Percentiles rank a stretch among this genome's conserved stretches.
These are phyloP conservation scores for Hapsidospora chrysogenum DNA, from an alignment of 495 filamentous ascomycete species.

Conservation along the genomic window DNA sequence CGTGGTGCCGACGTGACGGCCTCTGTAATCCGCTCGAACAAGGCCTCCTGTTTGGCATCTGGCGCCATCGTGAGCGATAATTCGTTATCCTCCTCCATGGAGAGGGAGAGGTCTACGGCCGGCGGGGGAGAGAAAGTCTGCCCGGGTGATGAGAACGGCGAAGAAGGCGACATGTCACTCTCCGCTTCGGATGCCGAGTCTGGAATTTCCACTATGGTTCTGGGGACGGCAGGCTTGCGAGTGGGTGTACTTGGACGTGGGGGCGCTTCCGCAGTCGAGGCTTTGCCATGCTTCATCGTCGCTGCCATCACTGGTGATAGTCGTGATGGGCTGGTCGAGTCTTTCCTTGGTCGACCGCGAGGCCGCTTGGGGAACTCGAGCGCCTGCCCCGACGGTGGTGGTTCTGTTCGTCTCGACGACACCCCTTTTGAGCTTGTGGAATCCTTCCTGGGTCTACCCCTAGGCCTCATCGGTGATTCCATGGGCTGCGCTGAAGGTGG, in stretches of 20 bases:
- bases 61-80: constrained; percentile 17
- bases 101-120: constrained; percentile 11
- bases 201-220: constrained; percentile 41
- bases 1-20: constrained; percentile 38
- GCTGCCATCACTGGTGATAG: no score
- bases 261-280: no score
- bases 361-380: no score
- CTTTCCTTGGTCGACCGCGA: no score
- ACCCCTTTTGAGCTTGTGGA: constrained; percentile 4
- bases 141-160: constrained; percentile 20
- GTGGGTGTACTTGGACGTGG: no score
- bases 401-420: constrained; percentile 3
- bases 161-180: constrained; percentile 6
- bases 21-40: constrained; percentile 48
- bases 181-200: constrained; percentile 36
- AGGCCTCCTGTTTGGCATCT: constrained; percentile 17
- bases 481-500: background rate
- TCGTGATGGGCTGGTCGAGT: no score
- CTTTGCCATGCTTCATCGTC: no score
- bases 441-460: constrained; percentile 10
- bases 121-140: constrained; percentile 17
- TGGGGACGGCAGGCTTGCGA: no score
- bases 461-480: constrained; percentile 4
- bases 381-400: constrained; percentile 5
- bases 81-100: constrained; percentile 22